Base-by-base conservation (phyloP, 345 rosid species). In the Brassica cretica region DNA sequence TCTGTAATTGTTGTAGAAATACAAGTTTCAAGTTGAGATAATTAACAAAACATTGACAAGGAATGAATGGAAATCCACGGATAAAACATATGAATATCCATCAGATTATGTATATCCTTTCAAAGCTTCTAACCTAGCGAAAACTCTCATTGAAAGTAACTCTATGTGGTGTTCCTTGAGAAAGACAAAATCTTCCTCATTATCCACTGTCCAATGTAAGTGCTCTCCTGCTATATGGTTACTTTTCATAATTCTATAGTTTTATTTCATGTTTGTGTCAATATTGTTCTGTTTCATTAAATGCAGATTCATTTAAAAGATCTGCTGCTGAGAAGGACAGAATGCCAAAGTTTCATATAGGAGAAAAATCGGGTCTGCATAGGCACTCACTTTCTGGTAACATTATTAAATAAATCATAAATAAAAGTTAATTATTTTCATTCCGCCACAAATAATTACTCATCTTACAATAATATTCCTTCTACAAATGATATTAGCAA, bases 1-100 rank as follows among this genome's bases (percentile, higher is more conserved):
- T 16, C 12, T 37, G 27, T 44, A 10, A 18, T 19, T 55, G 6
- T 29, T 64, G 4, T 5, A 90, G 92, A 88, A 84, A 79, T 79
- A 82, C 74, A 88, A 77, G 78, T 19, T 68, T 71, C 84, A 80
- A 68, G 70, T 80, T 41, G 73, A 77, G 33, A 80, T 21, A 11
- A 24, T 77, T 49, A 37, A 2, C 1, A 51, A 72, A n/a, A 16
- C 44, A 39, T 11, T 55, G 2, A 29, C 53, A 1, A 71, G 0
- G 39, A 39, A 18, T 4, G 76, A 71, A 71, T 55, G 33, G 11
- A 56, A 16, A 55, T 55, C 71, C 3, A 64, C 46, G 14, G 5
- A 71, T 18, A 37, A 71, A 27, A 71, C 61, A 41, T 29, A 37
- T 9, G 15, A 16, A 5, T 29, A 78, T 7, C 68, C 72, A 56